Evolutionary conservation across 2,329 filamentous ascomycete species (phyloP).

Genomic region (Aspergillus melleus): DNA sequence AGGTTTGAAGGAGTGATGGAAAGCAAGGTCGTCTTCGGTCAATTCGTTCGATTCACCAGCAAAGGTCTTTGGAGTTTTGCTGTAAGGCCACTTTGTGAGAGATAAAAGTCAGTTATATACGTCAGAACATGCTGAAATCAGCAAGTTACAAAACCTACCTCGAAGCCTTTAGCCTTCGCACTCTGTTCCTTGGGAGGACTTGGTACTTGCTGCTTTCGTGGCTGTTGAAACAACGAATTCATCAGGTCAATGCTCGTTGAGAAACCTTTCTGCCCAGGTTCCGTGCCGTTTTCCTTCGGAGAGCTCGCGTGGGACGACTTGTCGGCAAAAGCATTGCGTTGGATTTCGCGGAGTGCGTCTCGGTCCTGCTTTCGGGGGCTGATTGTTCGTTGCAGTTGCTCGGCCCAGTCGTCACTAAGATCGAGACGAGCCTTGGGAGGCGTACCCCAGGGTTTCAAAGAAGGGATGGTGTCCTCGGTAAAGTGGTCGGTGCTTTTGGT

Average conservation of each 20-base stretch:
- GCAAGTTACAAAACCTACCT: conserved; percentile 74
- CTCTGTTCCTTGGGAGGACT: conserved; percentile 56
- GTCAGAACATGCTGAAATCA: conserved; percentile 50
- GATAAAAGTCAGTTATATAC: background rate
- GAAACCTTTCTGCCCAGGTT: conserved; percentile 61
- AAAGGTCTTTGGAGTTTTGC: conserved; percentile 71
- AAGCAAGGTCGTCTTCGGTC: conserved; percentile 63
- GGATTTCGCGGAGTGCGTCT: conserved; percentile 66
- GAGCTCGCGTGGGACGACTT: conserved; percentile 40
- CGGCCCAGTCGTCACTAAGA: conserved; percentile 83
- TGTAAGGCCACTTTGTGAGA: conserved; percentile 74
- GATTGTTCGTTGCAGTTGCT: conserved; percentile 90
- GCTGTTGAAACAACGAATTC: conserved; percentile 85
- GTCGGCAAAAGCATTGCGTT: conserved; percentile 58
- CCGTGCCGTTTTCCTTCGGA: conserved; percentile 20
- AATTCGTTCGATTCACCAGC: conserved; percentile 62
- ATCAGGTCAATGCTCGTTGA: conserved; percentile 91
- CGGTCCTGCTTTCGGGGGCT: conserved; percentile 92
- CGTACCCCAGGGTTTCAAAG: conserved; percentile 43
- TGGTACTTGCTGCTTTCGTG: conserved; percentile 45
- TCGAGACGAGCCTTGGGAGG: conserved; percentile 55
- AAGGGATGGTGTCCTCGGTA: conserved; percentile 45
- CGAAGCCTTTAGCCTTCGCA: conserved; percentile 66
- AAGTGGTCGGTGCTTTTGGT: conserved; percentile 49
- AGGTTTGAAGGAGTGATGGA: conserved; percentile 73